Evolutionary conservation across 768 basidiomycete genomes (phyloP).

Genomic region (Epithele typhae): DNA sequence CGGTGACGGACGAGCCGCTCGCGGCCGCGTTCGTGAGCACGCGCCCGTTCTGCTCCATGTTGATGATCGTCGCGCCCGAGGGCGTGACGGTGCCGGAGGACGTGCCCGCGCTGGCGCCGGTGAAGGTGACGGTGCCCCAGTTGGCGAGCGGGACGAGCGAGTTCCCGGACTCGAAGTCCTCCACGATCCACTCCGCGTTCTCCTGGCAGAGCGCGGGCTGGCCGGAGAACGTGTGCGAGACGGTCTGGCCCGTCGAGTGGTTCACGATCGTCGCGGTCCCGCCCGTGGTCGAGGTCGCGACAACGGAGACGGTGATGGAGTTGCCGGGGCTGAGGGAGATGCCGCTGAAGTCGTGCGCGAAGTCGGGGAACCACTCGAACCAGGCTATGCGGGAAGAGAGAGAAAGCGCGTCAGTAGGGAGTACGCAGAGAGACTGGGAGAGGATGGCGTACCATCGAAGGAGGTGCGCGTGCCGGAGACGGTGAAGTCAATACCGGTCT

Average conservation of each 20-base stretch:
- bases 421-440: neutral
- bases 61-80: conserved; percentile 30
- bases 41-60: conserved; percentile 30
- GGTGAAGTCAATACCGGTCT: conserved; percentile 34
- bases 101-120: conserved; percentile 26
- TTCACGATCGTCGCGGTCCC: conserved; percentile 27
- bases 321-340: conserved; percentile 27
- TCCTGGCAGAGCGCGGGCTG: conserved; percentile 27
- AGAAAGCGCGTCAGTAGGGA: neutral
- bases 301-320: conserved; percentile 26
- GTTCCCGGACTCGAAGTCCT: conserved; percentile 26
- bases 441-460: conserved; percentile 25
- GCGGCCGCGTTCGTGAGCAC: conserved; percentile 28
- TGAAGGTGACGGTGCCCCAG: conserved; percentile 36
- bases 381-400: conserved; percentile 18
- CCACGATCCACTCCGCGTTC: conserved; percentile 37
- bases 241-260: conserved; percentile 23
- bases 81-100: conserved; percentile 23
- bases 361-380: conserved; percentile 33
- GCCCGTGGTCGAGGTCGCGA: conserved; percentile 21
- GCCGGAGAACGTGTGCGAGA: conserved; percentile 28
- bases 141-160: conserved; percentile 33
- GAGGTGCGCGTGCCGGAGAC: conserved; percentile 19
- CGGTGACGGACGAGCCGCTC: conserved; percentile 20
- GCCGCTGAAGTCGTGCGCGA: conserved; percentile 30